Base-by-base conservation (phyloP, 140 eudicot species). In the Anethum foeniculum region DNA sequence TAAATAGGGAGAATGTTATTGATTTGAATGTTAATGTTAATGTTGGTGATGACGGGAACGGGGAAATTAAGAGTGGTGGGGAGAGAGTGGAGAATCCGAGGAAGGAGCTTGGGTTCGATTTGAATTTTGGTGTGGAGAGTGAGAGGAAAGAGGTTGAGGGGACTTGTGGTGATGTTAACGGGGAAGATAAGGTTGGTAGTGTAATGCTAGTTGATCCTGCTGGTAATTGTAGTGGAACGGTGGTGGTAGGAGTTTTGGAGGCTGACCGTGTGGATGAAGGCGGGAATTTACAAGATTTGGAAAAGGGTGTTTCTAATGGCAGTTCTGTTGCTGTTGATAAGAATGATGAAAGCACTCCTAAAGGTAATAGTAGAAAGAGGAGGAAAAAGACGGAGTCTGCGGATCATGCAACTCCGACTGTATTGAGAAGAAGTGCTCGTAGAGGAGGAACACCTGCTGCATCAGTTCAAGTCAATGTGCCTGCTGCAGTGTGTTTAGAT, bases 341-440 rank as follows among this genome's bases (percentile, higher is more conserved):
- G 78, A 82, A 19, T 81, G 62, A 32, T 41, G 90, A 79, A 79
- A 75, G 77, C 62, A 78, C 65, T 21, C 3, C 19, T 9, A 78
- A 80, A 62, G 84, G 87, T 62, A 83, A 86, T 41, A 83, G 88
- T 85, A 78, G 86, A 75, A 95, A 91, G 91, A 90, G 86, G 79
- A 90, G 81, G 83, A 90, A 83, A 73, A 15, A 82, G 49, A 12
- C 32, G 0, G 87, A 60, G 12, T 75, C 77, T 79, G 79, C 77
- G 4, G 51, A 64, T 25, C 58, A 81, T 76, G 75, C 71, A 13
- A 69, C 85, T 13, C 89, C 80, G 72, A 88, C 91, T 8, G 92
- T 79, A 73, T 83, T 95, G 88, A 92, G 99, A 80, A 90, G 99
- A 83, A 95, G 99, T 87, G 85, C 90, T 75, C 88, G 99, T 13